phyloP scores from a whole-genome alignment of 2,329 filamentous ascomycete species.

The Knufia fluminis region DNA sequence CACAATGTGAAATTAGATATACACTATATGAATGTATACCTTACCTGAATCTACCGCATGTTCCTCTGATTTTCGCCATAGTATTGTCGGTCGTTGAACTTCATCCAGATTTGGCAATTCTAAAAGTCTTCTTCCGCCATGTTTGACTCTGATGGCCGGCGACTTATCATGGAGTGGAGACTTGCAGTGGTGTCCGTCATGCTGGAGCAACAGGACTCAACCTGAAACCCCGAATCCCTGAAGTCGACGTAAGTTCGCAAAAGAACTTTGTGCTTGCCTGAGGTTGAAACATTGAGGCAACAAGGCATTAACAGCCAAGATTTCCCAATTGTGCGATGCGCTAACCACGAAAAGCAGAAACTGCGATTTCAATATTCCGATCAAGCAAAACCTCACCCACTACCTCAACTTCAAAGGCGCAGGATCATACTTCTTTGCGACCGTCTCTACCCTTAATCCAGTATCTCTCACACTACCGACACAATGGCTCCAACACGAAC shows the following conservation, averaged over 20 bases:
- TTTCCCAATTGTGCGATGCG: slow-evolving; percentile 4
- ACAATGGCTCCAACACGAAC: slow-evolving; percentile 27
- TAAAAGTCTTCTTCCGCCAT: neutral
- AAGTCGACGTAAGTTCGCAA: too few species aligned
- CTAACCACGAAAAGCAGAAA: neutral
- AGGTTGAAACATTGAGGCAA: neutral
- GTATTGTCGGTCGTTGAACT: too few species aligned
- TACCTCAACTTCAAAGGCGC: slow-evolving; percentile 44
- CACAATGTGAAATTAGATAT: neutral
- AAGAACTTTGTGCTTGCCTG: too few species aligned
- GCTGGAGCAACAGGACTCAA: neutral
- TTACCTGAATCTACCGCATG: neutral
- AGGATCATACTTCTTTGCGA: slow-evolving; percentile 87
- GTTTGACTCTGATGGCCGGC: neutral
- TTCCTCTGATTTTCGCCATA: too few species aligned
- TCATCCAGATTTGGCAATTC: too few species aligned
- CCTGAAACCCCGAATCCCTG: slow-evolving; percentile 1
- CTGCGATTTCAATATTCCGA: neutral
- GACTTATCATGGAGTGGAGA: too few species aligned
- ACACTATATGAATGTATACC: slow-evolving; percentile 1
- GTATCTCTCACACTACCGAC: neutral
- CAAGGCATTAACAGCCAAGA: neutral
- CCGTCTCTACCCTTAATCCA: slow-evolving; percentile 28
- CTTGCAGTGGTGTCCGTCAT: too few species aligned
- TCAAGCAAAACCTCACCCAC: neutral